phyloP scores from a whole-genome alignment of 2,329 filamentous ascomycete species.

The Sclerotinia subarctica region DNA sequence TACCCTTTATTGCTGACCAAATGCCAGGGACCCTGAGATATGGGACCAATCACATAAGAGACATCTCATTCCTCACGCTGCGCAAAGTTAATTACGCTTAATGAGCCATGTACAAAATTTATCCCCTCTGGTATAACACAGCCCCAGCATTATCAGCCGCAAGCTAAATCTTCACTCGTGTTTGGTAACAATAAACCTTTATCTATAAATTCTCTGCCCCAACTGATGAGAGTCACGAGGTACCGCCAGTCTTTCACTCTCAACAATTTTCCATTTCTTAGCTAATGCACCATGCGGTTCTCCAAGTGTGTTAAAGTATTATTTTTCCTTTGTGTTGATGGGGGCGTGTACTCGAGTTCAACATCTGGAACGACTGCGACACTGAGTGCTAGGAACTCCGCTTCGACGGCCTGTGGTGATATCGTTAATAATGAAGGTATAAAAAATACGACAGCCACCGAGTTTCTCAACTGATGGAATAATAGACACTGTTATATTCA shows the following conservation, averaged over 20 bases:
- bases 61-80: background rate
- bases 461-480: background rate
- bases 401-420: constrained; percentile 27
- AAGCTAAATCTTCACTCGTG: background rate
- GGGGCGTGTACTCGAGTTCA: background rate
- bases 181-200: background rate
- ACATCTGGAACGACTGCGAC: background rate
- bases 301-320: background rate
- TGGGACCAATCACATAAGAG: background rate
- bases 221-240: background rate
- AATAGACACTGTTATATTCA: constrained; percentile 21
- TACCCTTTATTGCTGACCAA: background rate
- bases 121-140: background rate
- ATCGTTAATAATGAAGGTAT: constrained; percentile 24
- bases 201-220: background rate
- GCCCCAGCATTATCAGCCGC: constrained; percentile 11
- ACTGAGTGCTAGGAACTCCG: constrained; percentile 14
- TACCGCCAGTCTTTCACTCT: background rate
- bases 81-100: constrained; percentile 10
- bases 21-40: background rate
- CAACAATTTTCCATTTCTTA: background rate
- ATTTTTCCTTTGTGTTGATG: background rate
- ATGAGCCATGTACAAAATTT: background rate
- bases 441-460: background rate
- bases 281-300: constrained; percentile 2